Evolutionary conservation across 2,329 filamentous ascomycete genomes (phyloP), one percentile per base, ranked within the genome.

Genomic region (Nothopassalora personata): DNA sequence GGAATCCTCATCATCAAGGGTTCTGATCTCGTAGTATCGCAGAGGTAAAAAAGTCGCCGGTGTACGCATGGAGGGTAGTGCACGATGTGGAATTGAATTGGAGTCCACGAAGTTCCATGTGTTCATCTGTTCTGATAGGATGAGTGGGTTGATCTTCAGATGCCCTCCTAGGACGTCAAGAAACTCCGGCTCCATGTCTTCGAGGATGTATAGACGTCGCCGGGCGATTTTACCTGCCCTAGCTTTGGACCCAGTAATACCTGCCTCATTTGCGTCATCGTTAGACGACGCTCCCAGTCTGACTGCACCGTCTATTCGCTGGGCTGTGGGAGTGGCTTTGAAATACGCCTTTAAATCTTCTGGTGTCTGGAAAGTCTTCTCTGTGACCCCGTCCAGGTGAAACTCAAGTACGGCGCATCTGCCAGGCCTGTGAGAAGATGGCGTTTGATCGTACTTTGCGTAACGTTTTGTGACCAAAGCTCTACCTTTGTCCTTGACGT

Each of bases 71-170:
- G 66, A 67, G 1, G 66, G 66, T 6, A 68, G 48, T 23, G 59
- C 59, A 28, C 66, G 60, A 48, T 62, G 54, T 6, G 64, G 62
- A 5, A 64, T 62, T 4, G 65, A 64, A 28, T 57, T 57, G 1
- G 62, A 65, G 23, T 66, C 64, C 3, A 64, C 63, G 23, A 60
- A 68, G 45, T 66, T 68, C 65, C 63, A 54, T 31, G 66, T 66
- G 28, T 68, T 66, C 63, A 66, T 66, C 39, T 68, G 66, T 28
- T 64, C 63, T 19, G 60, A 64, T 43, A 68, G 67, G 3, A 68
- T 63, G 1, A 66, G 34, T 9, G 65, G 66, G 31, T 67, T 62
- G 1, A 67, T 58, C 1, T 60, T 63, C 4, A 68, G 53, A 23
- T 61, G 57, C 11, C 58, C 19, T 9, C 66, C 66, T 6, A 67